A percentile compares a stretch with the other conserved stretches of the same genome.
Evolutionary conservation across 108 stramenopile species (phyloP).

Genomic region (Hondaea fermentalgiana): DNA sequence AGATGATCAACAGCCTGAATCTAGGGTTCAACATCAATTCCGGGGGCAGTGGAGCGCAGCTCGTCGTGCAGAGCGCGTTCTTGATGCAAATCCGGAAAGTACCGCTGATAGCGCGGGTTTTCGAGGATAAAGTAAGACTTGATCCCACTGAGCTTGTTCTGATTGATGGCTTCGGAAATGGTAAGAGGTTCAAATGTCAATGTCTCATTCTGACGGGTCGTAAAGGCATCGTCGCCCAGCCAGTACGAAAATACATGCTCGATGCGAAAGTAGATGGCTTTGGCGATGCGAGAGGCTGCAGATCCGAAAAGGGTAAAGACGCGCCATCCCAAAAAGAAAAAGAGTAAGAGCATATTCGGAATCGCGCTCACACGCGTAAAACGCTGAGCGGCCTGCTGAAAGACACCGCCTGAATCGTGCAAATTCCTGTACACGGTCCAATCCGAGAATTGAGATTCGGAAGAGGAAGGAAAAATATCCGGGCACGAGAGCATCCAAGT

Average conservation of each 20-base stretch:
- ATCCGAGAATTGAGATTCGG: background rate
- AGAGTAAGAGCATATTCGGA: background rate
- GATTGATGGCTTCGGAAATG: background rate
- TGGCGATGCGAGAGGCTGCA: background rate
- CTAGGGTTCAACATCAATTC: too few relatives aligned
- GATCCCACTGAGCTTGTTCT: background rate
- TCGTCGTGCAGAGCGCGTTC: background rate
- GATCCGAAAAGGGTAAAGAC: background rate
- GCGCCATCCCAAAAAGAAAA: background rate
- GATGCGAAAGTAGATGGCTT: background rate
- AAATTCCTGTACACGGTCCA: background rate
- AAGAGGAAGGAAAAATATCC: background rate
- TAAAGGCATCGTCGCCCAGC: background rate
- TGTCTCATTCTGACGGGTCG: background rate
- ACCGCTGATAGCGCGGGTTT: background rate
- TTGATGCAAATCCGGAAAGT: background rate
- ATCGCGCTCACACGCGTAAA: background rate
- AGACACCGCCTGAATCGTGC: background rate
- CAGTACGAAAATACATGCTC: background rate
- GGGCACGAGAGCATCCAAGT: constrained; percentile 12
- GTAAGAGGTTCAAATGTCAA: background rate
- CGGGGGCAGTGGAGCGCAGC: too few relatives aligned
- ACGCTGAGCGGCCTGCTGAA: background rate
- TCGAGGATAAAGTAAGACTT: background rate
- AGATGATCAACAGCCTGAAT: too few relatives aligned